Conservation (phyloP, 2,329 filamentous ascomycete species). For the Zymoseptoria crescenta region DNA sequence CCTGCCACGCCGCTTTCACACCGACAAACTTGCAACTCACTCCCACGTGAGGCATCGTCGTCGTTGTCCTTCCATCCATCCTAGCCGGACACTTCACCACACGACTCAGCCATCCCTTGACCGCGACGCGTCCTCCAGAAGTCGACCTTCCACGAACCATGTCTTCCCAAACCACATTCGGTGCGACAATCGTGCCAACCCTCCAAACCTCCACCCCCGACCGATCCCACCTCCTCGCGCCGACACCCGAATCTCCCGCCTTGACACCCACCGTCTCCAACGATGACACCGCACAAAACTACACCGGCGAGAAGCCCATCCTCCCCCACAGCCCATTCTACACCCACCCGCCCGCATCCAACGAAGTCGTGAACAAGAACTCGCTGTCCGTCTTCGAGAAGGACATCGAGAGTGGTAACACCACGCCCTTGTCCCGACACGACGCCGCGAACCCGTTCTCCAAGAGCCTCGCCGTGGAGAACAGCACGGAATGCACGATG, state of each 20-base stretch:
- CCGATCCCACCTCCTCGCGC: slow-evolving; percentile 21
- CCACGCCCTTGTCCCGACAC: slow-evolving; percentile 26
- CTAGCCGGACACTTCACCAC: background rate
- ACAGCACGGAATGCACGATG: slow-evolving; percentile 44
- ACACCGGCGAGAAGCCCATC: slow-evolving; percentile 30
- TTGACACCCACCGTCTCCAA: slow-evolving; percentile 28
- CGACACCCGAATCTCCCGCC: slow-evolving; percentile 27
- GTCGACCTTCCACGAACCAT: background rate
- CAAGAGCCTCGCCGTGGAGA: slow-evolving; percentile 35
- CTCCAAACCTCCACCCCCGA: slow-evolving; percentile 6
- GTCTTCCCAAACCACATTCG: slow-evolving; percentile 31
- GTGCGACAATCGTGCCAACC: slow-evolving; percentile 33
- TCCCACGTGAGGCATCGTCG: too few species aligned
- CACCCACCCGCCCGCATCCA: slow-evolving; percentile 40
- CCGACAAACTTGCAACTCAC: background rate
- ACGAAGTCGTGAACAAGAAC: slow-evolving; percentile 26
- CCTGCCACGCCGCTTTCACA: too few species aligned
- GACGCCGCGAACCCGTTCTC: slow-evolving; percentile 32
- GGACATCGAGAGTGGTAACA: slow-evolving; percentile 32
- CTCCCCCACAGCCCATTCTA: slow-evolving; percentile 41
- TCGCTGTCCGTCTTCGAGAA: slow-evolving; percentile 26
- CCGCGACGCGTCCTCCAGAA: background rate
- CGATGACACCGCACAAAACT: slow-evolving; percentile 24
- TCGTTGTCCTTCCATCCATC: background rate
- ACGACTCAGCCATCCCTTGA: background rate